A percentile compares a stretch with the other conserved stretches of the same genome.
phyloP scores from a whole-genome alignment of 2,329 filamentous ascomycete species.

The Colletotrichum australisinense region DNA sequence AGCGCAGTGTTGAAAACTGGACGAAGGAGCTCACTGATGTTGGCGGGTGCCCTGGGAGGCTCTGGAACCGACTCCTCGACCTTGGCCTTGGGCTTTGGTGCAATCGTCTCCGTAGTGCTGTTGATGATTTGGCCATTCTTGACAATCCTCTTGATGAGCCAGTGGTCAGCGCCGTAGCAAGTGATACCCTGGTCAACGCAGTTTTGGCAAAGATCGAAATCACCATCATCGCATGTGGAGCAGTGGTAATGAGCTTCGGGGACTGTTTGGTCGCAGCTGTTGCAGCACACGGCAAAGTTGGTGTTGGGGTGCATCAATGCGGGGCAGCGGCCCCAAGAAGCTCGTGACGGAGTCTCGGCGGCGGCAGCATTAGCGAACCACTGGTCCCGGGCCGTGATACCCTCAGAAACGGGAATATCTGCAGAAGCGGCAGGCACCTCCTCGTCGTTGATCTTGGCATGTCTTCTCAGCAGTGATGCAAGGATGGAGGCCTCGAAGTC shows the following conservation, averaged over 20 bases:
- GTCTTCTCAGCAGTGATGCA: constrained; percentile 34
- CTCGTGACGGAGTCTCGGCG: constrained; percentile 6
- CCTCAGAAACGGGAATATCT: constrained; percentile 41
- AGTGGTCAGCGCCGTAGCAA: constrained; percentile 85
- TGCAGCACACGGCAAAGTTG: constrained; percentile 91
- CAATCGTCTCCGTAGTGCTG: constrained; percentile 86
- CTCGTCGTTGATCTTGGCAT: constrained; percentile 33
- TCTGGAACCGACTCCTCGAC: constrained; percentile 39
- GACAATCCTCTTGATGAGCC: constrained; percentile 92
- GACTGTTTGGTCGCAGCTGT: constrained; percentile 84
- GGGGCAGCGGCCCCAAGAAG: constrained; percentile 26
- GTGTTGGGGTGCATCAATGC: constrained; percentile 39
- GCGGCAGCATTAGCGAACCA: constrained; percentile 44
- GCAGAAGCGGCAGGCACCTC: constrained; percentile 12
- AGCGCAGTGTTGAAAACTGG: constrained; percentile 27
- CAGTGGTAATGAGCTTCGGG: constrained; percentile 92
- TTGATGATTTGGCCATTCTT: constrained; percentile 82
- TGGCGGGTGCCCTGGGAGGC: constrained; percentile 34
- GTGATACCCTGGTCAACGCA: constrained; percentile 82
- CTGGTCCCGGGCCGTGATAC: constrained; percentile 42
- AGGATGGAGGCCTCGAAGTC: constrained; percentile 37
- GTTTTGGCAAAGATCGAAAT: constrained; percentile 89
- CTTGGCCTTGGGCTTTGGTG: constrained; percentile 67
- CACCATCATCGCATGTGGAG: constrained; percentile 89
- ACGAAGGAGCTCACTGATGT: constrained; percentile 21